Percentiles rank a stretch among this genome's conserved stretches.
phyloP scores from a whole-genome alignment of 2,329 filamentous ascomycete species.

The Didymella pinodella region DNA sequence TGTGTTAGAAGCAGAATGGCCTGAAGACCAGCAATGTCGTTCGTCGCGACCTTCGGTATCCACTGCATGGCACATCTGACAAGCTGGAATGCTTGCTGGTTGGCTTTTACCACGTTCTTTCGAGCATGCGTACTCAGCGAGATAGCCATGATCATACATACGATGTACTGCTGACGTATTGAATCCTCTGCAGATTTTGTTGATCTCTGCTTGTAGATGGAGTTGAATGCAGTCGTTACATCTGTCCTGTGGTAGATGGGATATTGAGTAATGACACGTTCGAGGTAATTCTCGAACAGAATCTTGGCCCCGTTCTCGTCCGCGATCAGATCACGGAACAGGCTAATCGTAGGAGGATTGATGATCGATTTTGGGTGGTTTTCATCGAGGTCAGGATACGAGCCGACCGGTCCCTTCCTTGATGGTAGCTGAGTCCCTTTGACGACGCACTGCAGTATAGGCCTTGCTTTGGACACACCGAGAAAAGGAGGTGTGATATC shows the following conservation, averaged over 20 bases:
- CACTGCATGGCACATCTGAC: conserved; percentile 49
- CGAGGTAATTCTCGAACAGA: conserved; percentile 45
- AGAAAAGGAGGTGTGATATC: conserved; percentile 49
- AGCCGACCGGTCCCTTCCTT: conserved; percentile 44
- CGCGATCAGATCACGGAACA: conserved; percentile 39
- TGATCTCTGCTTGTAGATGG: conserved; percentile 41
- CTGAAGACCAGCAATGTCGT: conserved; percentile 47
- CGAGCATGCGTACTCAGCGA: conserved; percentile 47
- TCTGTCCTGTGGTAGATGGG: conserved; percentile 50
- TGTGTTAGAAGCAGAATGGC: conserved; percentile 48
- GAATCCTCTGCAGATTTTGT: conserved; percentile 36
- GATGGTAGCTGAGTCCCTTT: conserved; percentile 47
- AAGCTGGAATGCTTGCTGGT: conserved; percentile 42
- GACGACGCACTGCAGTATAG: conserved; percentile 47
- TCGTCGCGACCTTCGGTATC: conserved; percentile 48
- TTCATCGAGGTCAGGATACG: conserved; percentile 45
- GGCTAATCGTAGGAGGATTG: conserved; percentile 42
- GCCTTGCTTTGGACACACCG: conserved; percentile 43
- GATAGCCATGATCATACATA: conserved; percentile 51
- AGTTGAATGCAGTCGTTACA: conserved; percentile 45
- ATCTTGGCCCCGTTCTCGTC: conserved; percentile 43
- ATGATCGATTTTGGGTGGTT: conserved; percentile 49
- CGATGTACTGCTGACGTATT: conserved; percentile 45
- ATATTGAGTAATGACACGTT: conserved; percentile 48
- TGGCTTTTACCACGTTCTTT: conserved; percentile 45